Evolutionary conservation across 495 filamentous ascomycete genomes (phyloP), one percentile per base, ranked within the genome.

Genomic region (Bombardia bombarda): DNA sequence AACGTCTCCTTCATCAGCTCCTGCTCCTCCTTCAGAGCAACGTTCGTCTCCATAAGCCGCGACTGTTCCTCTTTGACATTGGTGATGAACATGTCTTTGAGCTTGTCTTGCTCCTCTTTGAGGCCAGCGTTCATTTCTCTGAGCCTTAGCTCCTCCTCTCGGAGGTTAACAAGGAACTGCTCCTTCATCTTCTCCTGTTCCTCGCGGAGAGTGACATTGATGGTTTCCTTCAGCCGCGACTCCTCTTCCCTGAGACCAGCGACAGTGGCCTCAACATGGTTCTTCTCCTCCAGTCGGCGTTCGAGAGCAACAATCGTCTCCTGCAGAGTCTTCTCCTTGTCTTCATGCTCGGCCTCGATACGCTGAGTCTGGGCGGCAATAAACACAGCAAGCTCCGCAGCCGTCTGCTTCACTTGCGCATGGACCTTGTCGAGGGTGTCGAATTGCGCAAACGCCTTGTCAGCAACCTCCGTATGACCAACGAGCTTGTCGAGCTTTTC

Each of bases 341-440:
- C 77, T 49, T 90, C 85, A 36, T 84, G 80, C 37, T 89, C 85
- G 49, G 90, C 80, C 1, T 80, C 75, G 25, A 92, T 82, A 9
- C 86, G 75, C 39, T 78, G 76, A 14, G 84, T 86, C 57, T 97
- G 92, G 2, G 75, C 72, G 8, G 79, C 74, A 28, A 97, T 77
- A 66, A 96, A 95, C 31, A 82, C 78, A n/a, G 81, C 80, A 50
- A 99, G 82, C 53, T 87, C 85, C 18, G 78, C 79, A 0, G 90
- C 84, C n/a, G 87, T 95, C 33, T 79, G 70, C 58, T 85, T 81
- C 32, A 99, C 88, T 47, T 95, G 83, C 53, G 83, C 73, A 57
- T 95, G 88, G 49, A 97, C 90, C 55, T 88, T 77, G 51, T 94
- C 87, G 7, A 99, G 74, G 38, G 87, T 84, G 46, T 83, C 82